These are phyloP conservation scores for Tetratostichococcus sp. DNA, from an alignment of 139 green algal species.

Conservation along the genomic window DNA sequence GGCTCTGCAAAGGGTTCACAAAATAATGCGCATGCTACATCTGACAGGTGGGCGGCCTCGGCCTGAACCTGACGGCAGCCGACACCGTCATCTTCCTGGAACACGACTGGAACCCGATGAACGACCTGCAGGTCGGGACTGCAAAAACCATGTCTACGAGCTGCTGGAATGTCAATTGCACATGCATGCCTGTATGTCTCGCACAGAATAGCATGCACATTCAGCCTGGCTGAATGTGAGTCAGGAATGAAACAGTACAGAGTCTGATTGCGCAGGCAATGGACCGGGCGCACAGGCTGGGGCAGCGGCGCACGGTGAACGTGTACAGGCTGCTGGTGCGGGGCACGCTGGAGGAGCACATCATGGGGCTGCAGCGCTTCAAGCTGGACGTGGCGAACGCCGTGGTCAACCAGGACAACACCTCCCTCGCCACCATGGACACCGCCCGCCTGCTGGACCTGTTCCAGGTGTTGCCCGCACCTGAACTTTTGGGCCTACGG, in stretches of 20 bases:
- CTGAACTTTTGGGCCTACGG: no score
- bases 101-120: constrained; percentile 99
- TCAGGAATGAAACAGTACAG: no score
- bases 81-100: constrained; percentile 99
- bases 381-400: constrained; percentile 85
- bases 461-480: constrained; percentile 36
- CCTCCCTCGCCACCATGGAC: constrained; percentile 72
- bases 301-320: constrained; percentile 89
- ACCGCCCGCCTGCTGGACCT: constrained; percentile 77
- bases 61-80: constrained; percentile 93
- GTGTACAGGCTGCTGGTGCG: constrained; percentile 91
- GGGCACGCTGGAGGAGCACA: constrained; percentile 64
- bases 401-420: constrained; percentile 76
- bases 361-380: constrained; percentile 94
- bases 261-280: constrained; percentile 72
- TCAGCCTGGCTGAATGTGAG: no score
- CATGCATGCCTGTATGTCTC: no score
- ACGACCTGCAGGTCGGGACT: constrained; percentile 84
- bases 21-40: no score
- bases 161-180: no score
- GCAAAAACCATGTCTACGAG: no score
- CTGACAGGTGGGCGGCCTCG: constrained; percentile 84
- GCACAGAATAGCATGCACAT: no score
- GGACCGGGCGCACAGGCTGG: constrained; percentile 96
- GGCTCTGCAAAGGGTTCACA: no score